Evolutionary conservation across 2,329 filamentous ascomycete genomes (phyloP), one percentile per base, ranked within the genome.

Genomic region (Penicillium italicum): DNA sequence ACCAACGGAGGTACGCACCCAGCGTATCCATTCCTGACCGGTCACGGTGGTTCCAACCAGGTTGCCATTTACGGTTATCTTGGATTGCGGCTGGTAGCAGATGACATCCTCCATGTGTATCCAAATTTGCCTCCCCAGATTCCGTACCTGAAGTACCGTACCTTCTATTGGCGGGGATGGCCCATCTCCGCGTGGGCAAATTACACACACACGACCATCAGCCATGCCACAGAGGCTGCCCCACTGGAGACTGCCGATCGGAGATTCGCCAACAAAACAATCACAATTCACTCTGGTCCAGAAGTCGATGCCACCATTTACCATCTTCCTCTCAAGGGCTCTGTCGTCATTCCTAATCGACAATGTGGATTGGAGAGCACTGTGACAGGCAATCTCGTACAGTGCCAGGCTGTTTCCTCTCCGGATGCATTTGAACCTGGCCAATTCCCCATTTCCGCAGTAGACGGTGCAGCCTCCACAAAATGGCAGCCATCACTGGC

Each of bases 21-120:
- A 0, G 86, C 86, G 0, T 90, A 82, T 63, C 86, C 87, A 0
- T 90, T 90, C 74, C 72, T 89, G 24, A 90, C 87, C 0, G 87
- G 87, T 4, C 83, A 87, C 65, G 87, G 87, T 20, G 87, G 87
- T 50, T 82, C 85, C 14, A 82, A 88, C 60, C 86, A 88, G 67
- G 82, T 89, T 24, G 82, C 81, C 0, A 77, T 87, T 2, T 88
- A 85, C 62, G 87, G 86, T 0, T 89, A 86, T 66, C 78, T 89
- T 0, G 86, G 87, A 1, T 76, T 88, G 4, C 80, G 85, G 12
- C 75, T 86, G 2, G 77, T 82, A 44, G 77, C 85, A 2, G 82
- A 85, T 56, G 77, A 78, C 16, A 72, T 85, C n/a, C 80, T 80
- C 14, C 74, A 86, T 59, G 74, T 90, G 50, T 80, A 88, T 53